These are phyloP conservation scores for Chlamydomonas schloesseri DNA, from an alignment of 139 green algal genomes.

Conservation along the genomic window DNA sequence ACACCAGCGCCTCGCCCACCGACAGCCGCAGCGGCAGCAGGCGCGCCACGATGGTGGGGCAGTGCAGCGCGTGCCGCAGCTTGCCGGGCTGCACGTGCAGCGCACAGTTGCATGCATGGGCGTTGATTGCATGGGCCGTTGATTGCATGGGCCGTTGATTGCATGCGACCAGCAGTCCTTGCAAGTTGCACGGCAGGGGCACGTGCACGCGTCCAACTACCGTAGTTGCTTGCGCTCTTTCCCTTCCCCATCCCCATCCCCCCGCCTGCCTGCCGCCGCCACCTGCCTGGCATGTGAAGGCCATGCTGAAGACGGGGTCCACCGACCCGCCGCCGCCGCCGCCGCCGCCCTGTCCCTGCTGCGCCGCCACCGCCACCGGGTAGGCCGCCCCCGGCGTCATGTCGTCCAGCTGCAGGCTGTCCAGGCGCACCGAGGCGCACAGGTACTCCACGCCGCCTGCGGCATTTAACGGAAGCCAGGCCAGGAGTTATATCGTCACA, in stretches of 20 bases:
- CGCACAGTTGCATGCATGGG: too few species aligned
- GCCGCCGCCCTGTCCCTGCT: neutral
- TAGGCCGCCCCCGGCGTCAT: constrained; percentile 71
- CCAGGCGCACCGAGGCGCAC: neutral
- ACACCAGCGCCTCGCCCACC: constrained; percentile 77
- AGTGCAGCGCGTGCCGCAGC: constrained; percentile 65
- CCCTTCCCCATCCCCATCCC: too few species aligned
- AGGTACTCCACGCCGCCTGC: neutral
- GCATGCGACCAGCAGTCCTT: too few species aligned
- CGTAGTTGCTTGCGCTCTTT: too few species aligned
- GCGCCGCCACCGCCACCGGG: constrained; percentile 76
- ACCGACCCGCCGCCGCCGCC: neutral
- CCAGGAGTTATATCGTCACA: too few species aligned
- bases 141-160: too few species aligned
- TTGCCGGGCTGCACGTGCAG: constrained; percentile 49
- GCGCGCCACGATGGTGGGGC: constrained; percentile 69
- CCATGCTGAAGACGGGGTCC: constrained; percentile 16
- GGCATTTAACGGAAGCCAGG: too few species aligned
- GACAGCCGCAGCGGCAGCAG: constrained; percentile 63
- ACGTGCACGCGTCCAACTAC: too few species aligned
- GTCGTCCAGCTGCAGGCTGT: constrained; percentile 81
- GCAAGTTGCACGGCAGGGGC: too few species aligned
- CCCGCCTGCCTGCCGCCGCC: too few species aligned
- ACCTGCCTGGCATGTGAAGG: constrained; percentile 7
- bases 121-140: too few species aligned